A percentile compares a stretch with the other conserved stretches of the same genome.
Evolutionary conservation across 768 basidiomycete genomes (phyloP).

Genomic region (Phlegmacium glaucopus): DNA sequence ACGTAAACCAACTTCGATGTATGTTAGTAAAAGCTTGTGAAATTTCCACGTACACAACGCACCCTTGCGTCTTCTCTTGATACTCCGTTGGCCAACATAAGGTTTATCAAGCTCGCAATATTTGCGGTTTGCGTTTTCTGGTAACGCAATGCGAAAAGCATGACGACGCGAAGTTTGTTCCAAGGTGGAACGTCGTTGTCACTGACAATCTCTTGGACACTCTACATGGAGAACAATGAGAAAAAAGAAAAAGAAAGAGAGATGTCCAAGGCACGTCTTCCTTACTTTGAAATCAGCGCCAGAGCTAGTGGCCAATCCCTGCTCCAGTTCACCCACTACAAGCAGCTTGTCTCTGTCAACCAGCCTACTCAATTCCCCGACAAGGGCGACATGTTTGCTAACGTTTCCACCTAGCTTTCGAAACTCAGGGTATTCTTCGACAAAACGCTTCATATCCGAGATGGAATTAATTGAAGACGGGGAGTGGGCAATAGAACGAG

Average conservation of each 20-base stretch:
- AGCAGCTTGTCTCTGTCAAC: slow-evolving; percentile 84
- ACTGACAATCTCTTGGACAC: slow-evolving; percentile 75
- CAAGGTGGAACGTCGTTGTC: slow-evolving; percentile 64
- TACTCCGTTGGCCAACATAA: slow-evolving; percentile 74
- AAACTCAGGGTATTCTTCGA: slow-evolving; percentile 98
- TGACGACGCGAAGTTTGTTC: slow-evolving; percentile 88
- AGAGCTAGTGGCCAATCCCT: slow-evolving; percentile 90
- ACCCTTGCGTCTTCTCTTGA: slow-evolving; percentile 74
- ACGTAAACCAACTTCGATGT: slow-evolving; percentile 81
- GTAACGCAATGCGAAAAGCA: slow-evolving; percentile 90
- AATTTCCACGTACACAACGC: slow-evolving; percentile 13
- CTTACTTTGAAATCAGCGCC: slow-evolving; percentile 83
- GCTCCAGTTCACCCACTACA: slow-evolving; percentile 92
- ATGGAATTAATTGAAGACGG: slow-evolving; percentile 90
- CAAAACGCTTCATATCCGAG: slow-evolving; percentile 93
- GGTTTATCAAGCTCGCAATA: slow-evolving; percentile 74
- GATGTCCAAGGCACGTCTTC: too few relatives aligned
- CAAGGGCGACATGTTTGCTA: slow-evolving; percentile 96
- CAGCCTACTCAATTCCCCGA: slow-evolving; percentile 91
- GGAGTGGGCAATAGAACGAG: slow-evolving; percentile 70
- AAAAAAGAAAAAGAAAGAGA: background rate
- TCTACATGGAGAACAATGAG: slow-evolving; percentile 38
- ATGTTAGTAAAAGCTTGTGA: slow-evolving; percentile 8
- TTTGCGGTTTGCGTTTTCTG: slow-evolving; percentile 86
- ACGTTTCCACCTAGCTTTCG: slow-evolving; percentile 96